Base-by-base conservation (phyloP, 768 basidiomycete genomes). In the Macrolepiota fuliginosa region DNA sequence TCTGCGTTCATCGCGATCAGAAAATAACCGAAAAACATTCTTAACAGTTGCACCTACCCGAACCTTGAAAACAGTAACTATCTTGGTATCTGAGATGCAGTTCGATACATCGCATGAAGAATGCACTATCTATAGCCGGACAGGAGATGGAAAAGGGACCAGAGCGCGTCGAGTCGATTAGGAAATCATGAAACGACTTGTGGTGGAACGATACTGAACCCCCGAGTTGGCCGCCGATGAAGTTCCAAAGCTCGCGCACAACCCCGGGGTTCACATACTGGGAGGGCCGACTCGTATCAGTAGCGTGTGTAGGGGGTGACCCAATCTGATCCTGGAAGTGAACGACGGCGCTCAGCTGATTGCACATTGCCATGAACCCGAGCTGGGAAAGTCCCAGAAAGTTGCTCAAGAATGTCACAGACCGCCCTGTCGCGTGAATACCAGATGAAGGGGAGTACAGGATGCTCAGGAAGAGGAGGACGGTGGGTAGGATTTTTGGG, bases 401-500 rank as follows among this genome's bases (percentile, higher is more conserved):
- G 35, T 58, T 58, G 24, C 56, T 13, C 9, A 19, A 17, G 17
- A 12, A 42, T 35, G 22, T 17, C 15, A 24, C 17, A n/a, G n/a
- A 7, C 47, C 32, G 37, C 11, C 1, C 17, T 13, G 4, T 7
- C 24, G 19, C 2, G 45, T n/a, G 15, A 2, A 46, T 17, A 46
- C 45, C 45, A 3, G 17, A 13, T n/a, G n/a, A n/a, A n/a, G n/a
- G 45, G 15, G 22, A 29, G n/a, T 25, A 58, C 5, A 51, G 13
- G 3, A 51, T 3, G n/a, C 11, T 10, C 70, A 69, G 29, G 2
- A 58, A 12, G 72, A 72, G 15, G 70, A 72, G 13, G 73, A 72
- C 27, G 73, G 67, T 17, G 72, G 73, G 63, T 61, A 72, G 66
- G 73, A 75, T 62, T 69, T 71, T 58, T 72, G 67, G 65, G n/a